Base-by-base conservation (phyloP, 176 grass and related monocot species). In the Phyllostachys edulis region DNA sequence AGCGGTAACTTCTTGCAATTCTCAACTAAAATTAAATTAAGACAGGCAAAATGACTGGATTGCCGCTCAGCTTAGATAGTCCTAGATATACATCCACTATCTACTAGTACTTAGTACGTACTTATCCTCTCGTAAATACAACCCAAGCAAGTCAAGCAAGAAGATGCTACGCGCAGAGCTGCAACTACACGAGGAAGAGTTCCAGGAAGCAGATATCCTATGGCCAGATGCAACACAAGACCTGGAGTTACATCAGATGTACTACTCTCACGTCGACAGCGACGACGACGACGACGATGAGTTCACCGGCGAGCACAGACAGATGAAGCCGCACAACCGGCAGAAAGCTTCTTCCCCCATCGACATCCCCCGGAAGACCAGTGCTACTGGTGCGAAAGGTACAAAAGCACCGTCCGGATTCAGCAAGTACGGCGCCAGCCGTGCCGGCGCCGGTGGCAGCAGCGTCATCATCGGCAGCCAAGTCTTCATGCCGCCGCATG, bases 191-290 rank as follows among this genome's bases (percentile, higher is more conserved):
- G 76, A 76, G 23, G 69, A 84, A 18, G 83, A 81, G n/a, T 86
- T 90, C 21, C 78, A 82, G n/a, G 83, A 86, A 82, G 83, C 83
- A 39, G 88, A 90, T 2, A 79, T 90, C 74, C 66, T 87, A 15
- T 87, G 84, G 84, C 88, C 88, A 9, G 73, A 87, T 10, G 79
- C 73, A 23, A 47, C 79, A 65, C 36, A 78, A 39, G 38, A 66
- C 21, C 26, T 12, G 15, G 55, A 81, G 44, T 7, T 44, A 16
- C 9, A 71, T 38, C 55, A 26, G 34, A 17, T 54, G 55, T 46
- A 16, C 46, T 57, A 37, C 55, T 64, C 26, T 38, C 45, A 45
- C 14, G 14, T 24, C 45, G 45, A 49, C 50, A 15, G 9, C 51
- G 46, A 46, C 36, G n/a, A 5, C 67, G 46, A 46, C 36, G n/a